Conservation (phyloP, 2,329 filamentous ascomycete species). For the Apiospora malaysiana region DNA sequence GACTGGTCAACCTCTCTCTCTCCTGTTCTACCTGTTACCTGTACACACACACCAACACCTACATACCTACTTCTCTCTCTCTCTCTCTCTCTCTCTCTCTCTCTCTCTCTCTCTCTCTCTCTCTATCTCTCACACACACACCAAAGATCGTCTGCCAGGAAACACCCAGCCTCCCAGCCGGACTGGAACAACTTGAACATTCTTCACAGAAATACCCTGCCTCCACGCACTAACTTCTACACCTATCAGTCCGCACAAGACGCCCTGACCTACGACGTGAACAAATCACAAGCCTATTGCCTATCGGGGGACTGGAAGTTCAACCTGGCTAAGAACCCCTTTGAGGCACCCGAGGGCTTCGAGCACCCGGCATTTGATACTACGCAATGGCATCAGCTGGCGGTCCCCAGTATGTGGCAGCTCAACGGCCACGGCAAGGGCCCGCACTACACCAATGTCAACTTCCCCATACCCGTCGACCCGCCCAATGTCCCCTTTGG, state of each 20-base stretch:
- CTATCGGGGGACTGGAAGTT: slow-evolving; percentile 59
- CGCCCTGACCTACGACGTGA: slow-evolving; percentile 50
- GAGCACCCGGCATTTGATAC: slow-evolving; percentile 36
- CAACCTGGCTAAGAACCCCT: slow-evolving; percentile 45
- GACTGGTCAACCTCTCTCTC: too few species aligned
- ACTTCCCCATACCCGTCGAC: slow-evolving; percentile 69
- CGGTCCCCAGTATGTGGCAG: slow-evolving; percentile 75
- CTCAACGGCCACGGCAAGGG: slow-evolving; percentile 67
- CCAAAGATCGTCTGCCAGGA: slow-evolving; percentile 29
- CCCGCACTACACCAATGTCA: slow-evolving; percentile 74
- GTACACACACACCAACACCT: too few species aligned
- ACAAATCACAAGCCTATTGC: slow-evolving; percentile 42
- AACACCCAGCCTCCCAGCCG: slow-evolving; percentile 40
- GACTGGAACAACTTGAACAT: slow-evolving; percentile 67
- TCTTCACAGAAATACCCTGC: slow-evolving; percentile 61
- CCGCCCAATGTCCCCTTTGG: slow-evolving; percentile 62
- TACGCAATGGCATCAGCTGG: slow-evolving; percentile 55
- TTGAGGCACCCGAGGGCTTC: slow-evolving; percentile 44
- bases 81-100: too few species aligned
- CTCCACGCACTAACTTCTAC: slow-evolving; percentile 61
- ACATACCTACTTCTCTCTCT: too few species aligned
- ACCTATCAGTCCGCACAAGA: slow-evolving; percentile 53
- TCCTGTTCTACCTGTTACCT: too few species aligned
- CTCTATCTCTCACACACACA: neutral
- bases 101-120: neutral